phyloP scores from a whole-genome alignment of 164 flowering plant genomes.

The Aristolochia fimbriata region DNA sequence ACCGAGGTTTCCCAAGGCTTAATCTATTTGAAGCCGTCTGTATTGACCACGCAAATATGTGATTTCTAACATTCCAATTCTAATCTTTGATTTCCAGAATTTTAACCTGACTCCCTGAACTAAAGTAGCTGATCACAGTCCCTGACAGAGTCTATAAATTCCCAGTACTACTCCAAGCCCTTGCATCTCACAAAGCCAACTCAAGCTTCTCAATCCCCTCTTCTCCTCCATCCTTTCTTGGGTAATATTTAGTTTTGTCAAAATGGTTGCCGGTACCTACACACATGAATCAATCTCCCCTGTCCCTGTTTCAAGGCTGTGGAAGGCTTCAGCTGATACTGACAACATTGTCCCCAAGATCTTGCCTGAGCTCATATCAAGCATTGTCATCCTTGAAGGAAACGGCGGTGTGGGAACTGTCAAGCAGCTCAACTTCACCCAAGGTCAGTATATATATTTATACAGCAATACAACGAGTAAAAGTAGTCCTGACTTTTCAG shows the following conservation, averaged over 20 bases:
- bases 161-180: not conserved
- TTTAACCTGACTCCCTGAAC: not conserved
- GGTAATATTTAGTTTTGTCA: no score
- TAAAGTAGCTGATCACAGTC: not conserved
- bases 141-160: not conserved
- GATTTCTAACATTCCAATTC: not conserved
- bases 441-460: constrained; percentile 8
- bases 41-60: no score
- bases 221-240: not conserved
- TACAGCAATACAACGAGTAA: no score
- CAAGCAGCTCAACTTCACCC: constrained; percentile 8
- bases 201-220: not conserved
- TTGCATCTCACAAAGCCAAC: not conserved
- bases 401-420: constrained; percentile 17
- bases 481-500: no score
- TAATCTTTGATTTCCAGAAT: not conserved
- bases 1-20: no score
- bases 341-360: constrained; percentile 13
- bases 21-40: no score
- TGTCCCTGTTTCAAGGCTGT: constrained; percentile 6
- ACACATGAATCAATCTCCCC: constrained; percentile 5
- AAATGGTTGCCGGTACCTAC: constrained; percentile 9
- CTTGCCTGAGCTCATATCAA: constrained; percentile 10
- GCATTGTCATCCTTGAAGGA: constrained; percentile 13
- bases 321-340: constrained; percentile 7